A percentile compares a stretch with the other conserved stretches of the same genome.
phyloP scores from a whole-genome alignment of 1,284 basidiomycete genomes.

The Somion occarium region DNA sequence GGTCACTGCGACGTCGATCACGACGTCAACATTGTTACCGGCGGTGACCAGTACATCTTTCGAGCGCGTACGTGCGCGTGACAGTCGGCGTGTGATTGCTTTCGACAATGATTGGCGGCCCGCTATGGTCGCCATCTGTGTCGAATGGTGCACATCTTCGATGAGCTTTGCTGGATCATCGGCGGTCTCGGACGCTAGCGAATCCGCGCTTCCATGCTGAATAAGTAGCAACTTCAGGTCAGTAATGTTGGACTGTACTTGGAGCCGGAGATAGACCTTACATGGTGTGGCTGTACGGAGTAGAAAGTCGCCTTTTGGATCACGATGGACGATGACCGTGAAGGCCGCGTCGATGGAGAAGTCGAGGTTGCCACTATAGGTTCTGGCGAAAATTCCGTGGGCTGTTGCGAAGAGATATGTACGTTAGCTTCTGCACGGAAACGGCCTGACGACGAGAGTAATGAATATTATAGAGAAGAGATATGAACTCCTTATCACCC shows the following conservation, averaged over 20 bases:
- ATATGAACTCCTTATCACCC: too few relatives aligned
- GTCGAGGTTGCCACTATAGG: constrained; percentile 1
- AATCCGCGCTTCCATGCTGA: constrained; percentile 46
- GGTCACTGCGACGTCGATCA: constrained; percentile 58
- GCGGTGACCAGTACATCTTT: constrained; percentile 14
- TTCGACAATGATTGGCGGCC: constrained; percentile 45
- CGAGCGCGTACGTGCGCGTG: constrained; percentile 40
- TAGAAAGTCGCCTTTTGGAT: constrained; percentile 33
- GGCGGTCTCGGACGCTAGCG: constrained; percentile 42
- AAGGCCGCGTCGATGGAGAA: constrained; percentile 10
- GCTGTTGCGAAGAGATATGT: not conserved
- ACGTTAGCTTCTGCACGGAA: not conserved
- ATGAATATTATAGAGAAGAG: too few relatives aligned
- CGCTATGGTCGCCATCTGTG: constrained; percentile 52
- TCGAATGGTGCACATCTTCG: constrained; percentile 47
- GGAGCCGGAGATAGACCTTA: constrained; percentile 20
- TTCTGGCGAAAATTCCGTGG: constrained; percentile 2
- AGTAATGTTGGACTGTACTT: not conserved
- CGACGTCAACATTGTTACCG: constrained; percentile 26
- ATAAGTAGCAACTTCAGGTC: constrained; percentile 12
- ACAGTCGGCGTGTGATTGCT: constrained; percentile 49
- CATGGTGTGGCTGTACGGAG: constrained; percentile 38
- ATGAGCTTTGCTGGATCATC: constrained; percentile 29
- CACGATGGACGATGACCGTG: constrained; percentile 16
- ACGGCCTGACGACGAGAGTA: not conserved